Evolutionary conservation across 768 basidiomycete genomes (phyloP), one percentile per base, ranked within the genome.

Genomic region (Hebeloma cylindrosporum): DNA sequence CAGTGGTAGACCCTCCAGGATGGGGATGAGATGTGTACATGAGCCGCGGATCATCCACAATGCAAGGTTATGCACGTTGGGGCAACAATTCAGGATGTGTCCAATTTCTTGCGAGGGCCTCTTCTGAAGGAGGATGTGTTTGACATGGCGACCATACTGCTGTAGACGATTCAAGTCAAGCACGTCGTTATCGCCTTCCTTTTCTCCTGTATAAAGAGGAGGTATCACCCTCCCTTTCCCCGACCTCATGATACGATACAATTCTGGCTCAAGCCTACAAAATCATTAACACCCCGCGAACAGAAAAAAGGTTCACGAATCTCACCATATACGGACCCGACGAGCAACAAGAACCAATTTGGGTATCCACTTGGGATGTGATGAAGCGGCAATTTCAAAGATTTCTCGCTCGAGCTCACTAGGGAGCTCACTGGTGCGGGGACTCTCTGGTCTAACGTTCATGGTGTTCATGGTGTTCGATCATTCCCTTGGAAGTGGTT

Each of bases 51-150:
- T 40, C 32, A 49, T 49, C 48, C 48, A 49, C 20, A 49, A 5
- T 5, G 48, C 48, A 25, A 49, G 48, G 27, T 49, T 49, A 23
- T 18, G 16, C 22, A 49, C 37, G 31, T 49, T 49, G 9, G 48
- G 48, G 14, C 42, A 44, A 26, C 23, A 40, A 10, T 40, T 20
- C 1, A 49, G 31, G 42, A 49, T 27, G 28, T 27, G 26, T 3
- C 29, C 22, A 31, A 49, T 44, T 32, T 49, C 48, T 9, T 38
- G 17, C 7, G 42, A 14, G 17, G n/a, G 28, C 10, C 48, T 39
- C 9, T 43, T 43, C 20, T 49, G 48, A 10, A 49, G 36, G 26
- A 49, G 42, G 8, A 39, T 22, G 18, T 49, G 29, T 1, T n/a
- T 14, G 10, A 49, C 48, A 21, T 43, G 41, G 7, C 29, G 36